Evolutionary conservation across 139 green algal genomes (phyloP).

Genomic region (Desmodesmus armatus): DNA sequence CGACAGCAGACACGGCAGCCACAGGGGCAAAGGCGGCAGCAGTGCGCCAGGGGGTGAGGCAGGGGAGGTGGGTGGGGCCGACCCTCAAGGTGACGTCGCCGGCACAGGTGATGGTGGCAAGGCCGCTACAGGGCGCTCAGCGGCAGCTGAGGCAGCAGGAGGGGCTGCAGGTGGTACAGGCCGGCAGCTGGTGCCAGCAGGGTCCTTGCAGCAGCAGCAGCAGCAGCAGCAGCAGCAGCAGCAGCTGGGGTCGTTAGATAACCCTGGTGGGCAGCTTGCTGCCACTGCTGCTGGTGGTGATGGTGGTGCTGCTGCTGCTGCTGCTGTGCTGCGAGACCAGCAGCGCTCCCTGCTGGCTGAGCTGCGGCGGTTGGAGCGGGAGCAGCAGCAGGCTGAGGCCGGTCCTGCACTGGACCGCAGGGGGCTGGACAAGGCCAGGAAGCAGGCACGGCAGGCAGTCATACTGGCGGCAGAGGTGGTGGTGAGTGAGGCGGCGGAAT

Average conservation of each 20-base stretch:
- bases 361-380: constrained; percentile 15
- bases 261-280: not conserved
- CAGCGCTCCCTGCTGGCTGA: constrained; percentile 27
- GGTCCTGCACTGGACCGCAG: not conserved
- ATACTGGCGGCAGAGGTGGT: constrained; percentile 68
- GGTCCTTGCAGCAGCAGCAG: not conserved
- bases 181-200: not conserved
- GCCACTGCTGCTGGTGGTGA: constrained; percentile 11
- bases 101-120: not conserved
- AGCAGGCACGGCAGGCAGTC: constrained; percentile 65
- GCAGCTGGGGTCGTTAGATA: not conserved
- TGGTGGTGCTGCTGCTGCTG: not conserved
- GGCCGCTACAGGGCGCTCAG: not conserved
- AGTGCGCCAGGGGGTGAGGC: not conserved
- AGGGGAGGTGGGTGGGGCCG: no score
- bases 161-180: not conserved
- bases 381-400: constrained; percentile 13
- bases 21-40: not conserved
- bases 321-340: constrained; percentile 30
- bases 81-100: no score
- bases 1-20: not conserved
- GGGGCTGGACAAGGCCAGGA: constrained; percentile 52
- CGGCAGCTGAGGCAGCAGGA: not conserved
- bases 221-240: constrained; percentile 33
- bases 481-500: constrained; percentile 36